phyloP scores from a whole-genome alignment of 1,139 yeast species.

The Diutina pseudorugosa region DNA sequence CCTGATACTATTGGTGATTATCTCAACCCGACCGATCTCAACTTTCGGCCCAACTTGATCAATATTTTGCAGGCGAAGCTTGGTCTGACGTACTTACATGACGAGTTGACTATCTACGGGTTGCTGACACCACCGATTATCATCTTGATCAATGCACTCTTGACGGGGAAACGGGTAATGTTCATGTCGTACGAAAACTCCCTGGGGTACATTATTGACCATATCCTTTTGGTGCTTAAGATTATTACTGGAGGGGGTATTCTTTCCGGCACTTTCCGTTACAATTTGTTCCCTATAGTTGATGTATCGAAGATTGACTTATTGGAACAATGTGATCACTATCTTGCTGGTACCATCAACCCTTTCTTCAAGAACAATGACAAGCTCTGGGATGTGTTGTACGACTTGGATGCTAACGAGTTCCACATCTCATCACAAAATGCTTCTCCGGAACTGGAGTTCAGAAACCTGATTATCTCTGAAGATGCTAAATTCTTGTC shows the following conservation, averaged over 20 bases:
- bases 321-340: constrained; percentile 39
- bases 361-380: constrained; percentile 53
- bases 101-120: constrained; percentile 41
- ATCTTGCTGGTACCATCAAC: constrained; percentile 55
- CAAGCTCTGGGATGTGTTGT: constrained; percentile 44
- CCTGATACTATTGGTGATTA: constrained; percentile 35
- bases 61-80: constrained; percentile 22
- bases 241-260: constrained; percentile 51
- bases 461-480: constrained; percentile 17
- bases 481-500: constrained; percentile 38
- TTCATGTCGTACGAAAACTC: constrained; percentile 44
- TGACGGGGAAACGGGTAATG: constrained; percentile 45
- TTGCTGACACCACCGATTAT: constrained; percentile 47
- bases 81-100: constrained; percentile 17
- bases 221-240: constrained; percentile 39
- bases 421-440: constrained; percentile 13
- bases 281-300: constrained; percentile 47
- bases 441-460: neutral
- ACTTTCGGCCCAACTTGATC: constrained; percentile 30
- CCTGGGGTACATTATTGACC: constrained; percentile 44
- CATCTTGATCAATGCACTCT: constrained; percentile 38
- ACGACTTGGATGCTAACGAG: constrained; percentile 43
- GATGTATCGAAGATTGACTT: constrained; percentile 52
- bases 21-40: constrained; percentile 27
- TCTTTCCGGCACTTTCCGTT: constrained; percentile 35